Evolutionary conservation across 495 filamentous ascomycete species (phyloP).

Genomic region (Lophiostoma macrostomum): DNA sequence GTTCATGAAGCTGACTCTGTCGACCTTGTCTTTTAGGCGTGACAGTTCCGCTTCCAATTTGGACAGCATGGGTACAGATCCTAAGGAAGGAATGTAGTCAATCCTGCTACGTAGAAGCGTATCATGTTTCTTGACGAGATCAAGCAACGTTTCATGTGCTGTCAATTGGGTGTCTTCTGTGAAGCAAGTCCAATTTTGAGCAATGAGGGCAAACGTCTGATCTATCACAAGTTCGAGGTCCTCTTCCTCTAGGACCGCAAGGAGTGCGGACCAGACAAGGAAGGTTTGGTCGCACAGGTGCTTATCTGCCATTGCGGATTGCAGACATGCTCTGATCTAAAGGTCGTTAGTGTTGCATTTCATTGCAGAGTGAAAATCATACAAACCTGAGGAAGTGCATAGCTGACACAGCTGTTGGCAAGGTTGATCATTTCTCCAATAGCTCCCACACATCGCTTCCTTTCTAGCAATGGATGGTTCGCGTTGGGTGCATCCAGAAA

Average conservation of each 20-base stretch:
- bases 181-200: slow-evolving; percentile 72
- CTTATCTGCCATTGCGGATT: slow-evolving; percentile 71
- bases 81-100: slow-evolving; percentile 72
- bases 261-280: slow-evolving; percentile 75
- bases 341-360: no score
- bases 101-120: slow-evolving; percentile 60
- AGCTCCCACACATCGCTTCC: slow-evolving; percentile 70
- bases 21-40: slow-evolving; percentile 57
- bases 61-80: slow-evolving; percentile 64
- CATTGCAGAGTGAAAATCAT: not conserved
- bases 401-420: slow-evolving; percentile 63
- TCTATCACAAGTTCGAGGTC: slow-evolving; percentile 78
- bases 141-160: slow-evolving; percentile 58
- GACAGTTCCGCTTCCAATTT: slow-evolving; percentile 62
- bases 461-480: slow-evolving; percentile 56
- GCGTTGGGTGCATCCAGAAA: slow-evolving; percentile 69
- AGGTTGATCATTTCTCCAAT: slow-evolving; percentile 85
- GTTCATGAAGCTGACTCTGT: slow-evolving; percentile 60
- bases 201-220: slow-evolving; percentile 81
- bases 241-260: slow-evolving; percentile 67
- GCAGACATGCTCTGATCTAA: slow-evolving; percentile 84
- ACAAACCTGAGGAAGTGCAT: slow-evolving; percentile 80
- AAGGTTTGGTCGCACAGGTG: slow-evolving; percentile 75
- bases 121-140: slow-evolving; percentile 61
- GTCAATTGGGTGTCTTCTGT: slow-evolving; percentile 55